A percentile compares a stretch with the other conserved stretches of the same genome.
phyloP scores from a whole-genome alignment of 2,329 filamentous ascomycete genomes.

The Rhynchosporium secalis region DNA sequence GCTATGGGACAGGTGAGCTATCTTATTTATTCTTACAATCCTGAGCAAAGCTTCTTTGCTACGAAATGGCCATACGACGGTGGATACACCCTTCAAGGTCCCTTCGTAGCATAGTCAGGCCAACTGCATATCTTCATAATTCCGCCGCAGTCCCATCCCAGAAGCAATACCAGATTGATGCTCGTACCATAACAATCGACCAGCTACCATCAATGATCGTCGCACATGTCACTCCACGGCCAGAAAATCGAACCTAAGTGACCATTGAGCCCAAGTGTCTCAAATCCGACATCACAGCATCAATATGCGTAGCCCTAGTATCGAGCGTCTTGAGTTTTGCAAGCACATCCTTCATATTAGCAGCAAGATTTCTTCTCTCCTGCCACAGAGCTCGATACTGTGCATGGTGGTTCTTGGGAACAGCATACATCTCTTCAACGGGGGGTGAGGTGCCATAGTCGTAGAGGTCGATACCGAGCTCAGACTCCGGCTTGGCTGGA shows the following conservation, averaged over 20 bases:
- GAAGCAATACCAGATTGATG: background rate
- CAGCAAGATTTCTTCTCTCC: conserved; percentile 1
- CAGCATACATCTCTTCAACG: background rate
- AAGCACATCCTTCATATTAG: background rate
- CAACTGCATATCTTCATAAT: background rate
- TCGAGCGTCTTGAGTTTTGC: conserved; percentile 1
- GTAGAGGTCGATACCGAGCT: background rate
- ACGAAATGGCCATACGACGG: background rate
- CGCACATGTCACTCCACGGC: background rate
- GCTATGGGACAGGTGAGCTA: background rate
- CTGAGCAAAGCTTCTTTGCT: background rate
- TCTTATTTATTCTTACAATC: background rate
- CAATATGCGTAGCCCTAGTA: background rate
- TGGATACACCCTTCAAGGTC: background rate
- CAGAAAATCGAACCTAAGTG: background rate
- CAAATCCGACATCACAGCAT: background rate
- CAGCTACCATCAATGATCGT: no score
- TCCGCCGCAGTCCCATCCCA: background rate
- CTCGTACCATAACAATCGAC: background rate
- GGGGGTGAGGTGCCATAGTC: background rate
- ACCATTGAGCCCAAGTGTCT: background rate
- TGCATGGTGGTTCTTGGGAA: background rate
- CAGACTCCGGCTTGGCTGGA: background rate
- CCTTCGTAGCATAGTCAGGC: background rate
- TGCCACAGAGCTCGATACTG: background rate